A percentile compares a stretch with the other conserved stretches of the same genome.
phyloP scores from a whole-genome alignment of 1,284 basidiomycete genomes.

The Pseudozyma pruni region DNA sequence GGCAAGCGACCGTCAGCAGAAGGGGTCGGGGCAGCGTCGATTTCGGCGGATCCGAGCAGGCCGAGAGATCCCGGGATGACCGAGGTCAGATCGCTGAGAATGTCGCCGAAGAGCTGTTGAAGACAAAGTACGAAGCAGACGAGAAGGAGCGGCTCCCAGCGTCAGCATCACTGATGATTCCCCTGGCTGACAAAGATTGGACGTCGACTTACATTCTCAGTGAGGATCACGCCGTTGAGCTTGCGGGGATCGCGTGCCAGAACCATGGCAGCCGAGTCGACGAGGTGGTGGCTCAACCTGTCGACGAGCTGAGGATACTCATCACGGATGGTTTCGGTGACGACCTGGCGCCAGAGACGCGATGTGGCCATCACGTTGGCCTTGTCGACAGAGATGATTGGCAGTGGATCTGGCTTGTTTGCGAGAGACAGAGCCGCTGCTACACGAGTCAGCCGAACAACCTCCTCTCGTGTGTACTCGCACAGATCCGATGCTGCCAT shows the following conservation, averaged over 20 bases:
- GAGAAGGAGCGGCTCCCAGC: too few relatives aligned
- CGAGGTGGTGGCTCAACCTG: slow-evolving; percentile 75
- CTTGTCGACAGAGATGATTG: slow-evolving; percentile 94
- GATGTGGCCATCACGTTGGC: slow-evolving; percentile 96
- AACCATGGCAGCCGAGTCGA: slow-evolving; percentile 96
- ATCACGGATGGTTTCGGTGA: slow-evolving; percentile 57
- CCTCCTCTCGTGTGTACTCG: slow-evolving; percentile 84
- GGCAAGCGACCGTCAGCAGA: slow-evolving; percentile 64
- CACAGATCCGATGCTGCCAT: slow-evolving; percentile 44
- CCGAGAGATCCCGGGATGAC: slow-evolving; percentile 70
- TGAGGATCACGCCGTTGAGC: slow-evolving; percentile 81
- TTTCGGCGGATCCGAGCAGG: slow-evolving; percentile 93
- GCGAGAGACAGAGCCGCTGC: slow-evolving; percentile 84
- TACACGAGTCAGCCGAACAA: slow-evolving; percentile 91
- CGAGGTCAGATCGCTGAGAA: slow-evolving; percentile 45
- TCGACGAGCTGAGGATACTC: slow-evolving; percentile 48
- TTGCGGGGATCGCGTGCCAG: slow-evolving; percentile 90
- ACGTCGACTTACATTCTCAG: slow-evolving; percentile 53
- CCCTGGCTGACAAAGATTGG: too few relatives aligned
- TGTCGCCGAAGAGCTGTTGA: slow-evolving; percentile 44
- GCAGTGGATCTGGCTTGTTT: slow-evolving; percentile 80
- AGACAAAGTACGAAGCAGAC: neutral
- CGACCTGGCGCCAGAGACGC: slow-evolving; percentile 84
- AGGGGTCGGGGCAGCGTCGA: slow-evolving; percentile 83
- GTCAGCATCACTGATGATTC: too few relatives aligned